phyloP scores from a whole-genome alignment of 306 rosid species.

The Pyrus betulifolia region DNA sequence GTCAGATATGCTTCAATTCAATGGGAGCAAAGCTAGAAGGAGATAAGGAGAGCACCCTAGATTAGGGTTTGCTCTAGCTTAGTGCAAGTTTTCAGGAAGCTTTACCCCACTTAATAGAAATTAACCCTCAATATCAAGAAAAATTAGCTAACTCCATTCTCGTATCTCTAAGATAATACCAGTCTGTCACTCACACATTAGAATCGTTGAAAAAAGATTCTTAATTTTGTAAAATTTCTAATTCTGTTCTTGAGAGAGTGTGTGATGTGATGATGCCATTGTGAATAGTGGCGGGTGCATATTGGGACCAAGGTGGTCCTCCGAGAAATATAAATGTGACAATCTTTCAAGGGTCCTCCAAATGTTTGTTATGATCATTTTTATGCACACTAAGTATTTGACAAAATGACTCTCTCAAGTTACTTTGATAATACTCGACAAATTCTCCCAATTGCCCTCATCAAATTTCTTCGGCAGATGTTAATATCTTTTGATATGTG shows the following conservation, averaged over 20 bases:
- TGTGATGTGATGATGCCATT: not conserved
- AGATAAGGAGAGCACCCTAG: not conserved
- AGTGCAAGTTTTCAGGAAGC: not conserved
- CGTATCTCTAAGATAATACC: not conserved
- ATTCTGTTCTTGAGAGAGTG: not conserved
- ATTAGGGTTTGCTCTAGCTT: not conserved
- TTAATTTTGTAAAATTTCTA: not conserved
- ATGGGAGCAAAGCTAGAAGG: not conserved
- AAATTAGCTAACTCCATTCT: not conserved
- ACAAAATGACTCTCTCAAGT: too few species aligned
- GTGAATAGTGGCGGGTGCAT: not conserved
- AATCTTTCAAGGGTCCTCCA: accelerated
- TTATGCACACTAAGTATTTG: too few species aligned
- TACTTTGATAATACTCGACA: too few species aligned
- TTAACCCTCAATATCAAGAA: not conserved
- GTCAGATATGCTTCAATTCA: not conserved
- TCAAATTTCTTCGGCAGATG: too few species aligned
- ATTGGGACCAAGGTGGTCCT: too few species aligned
- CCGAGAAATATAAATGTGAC: too few species aligned
- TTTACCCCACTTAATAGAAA: not conserved
- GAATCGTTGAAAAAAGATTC: not conserved
- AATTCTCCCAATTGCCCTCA: too few species aligned
- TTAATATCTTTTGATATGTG: too few species aligned
- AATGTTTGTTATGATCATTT: too few species aligned
- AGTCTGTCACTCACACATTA: not conserved